phyloP scores from a whole-genome alignment of 306 rosid species.

The Geum urbanum region DNA sequence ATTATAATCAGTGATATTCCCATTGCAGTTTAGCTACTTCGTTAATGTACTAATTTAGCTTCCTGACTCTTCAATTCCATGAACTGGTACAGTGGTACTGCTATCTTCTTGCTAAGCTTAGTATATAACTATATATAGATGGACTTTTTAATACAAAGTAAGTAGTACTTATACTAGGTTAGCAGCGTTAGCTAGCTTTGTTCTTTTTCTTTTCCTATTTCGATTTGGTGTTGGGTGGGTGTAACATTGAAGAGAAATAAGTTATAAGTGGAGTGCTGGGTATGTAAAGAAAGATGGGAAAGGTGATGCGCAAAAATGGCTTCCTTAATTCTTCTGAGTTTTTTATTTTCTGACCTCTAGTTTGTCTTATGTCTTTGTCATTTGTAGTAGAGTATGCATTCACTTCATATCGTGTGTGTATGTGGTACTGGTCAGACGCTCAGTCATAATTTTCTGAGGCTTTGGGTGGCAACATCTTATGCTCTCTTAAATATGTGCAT shows the following conservation, averaged over 20 bases:
- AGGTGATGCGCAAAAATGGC: conserved; percentile 19
- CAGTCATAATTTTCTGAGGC: conserved; percentile 9
- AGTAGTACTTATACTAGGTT: background rate
- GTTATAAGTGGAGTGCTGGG: conserved; percentile 15
- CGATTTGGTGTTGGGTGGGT: background rate
- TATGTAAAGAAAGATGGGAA: conserved; percentile 17
- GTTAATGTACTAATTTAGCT: conserved; percentile 25
- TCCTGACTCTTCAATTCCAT: conserved; percentile 29
- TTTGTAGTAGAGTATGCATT: conserved; percentile 49
- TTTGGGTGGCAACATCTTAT: conserved; percentile 3
- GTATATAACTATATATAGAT: background rate
- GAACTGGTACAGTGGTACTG: conserved; percentile 18
- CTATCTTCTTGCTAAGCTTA: conserved; percentile 1
- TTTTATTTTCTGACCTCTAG: conserved; percentile 33
- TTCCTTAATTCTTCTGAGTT: conserved; percentile 20
- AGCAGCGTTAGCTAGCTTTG: background rate
- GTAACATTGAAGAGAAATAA: conserved; percentile 5
- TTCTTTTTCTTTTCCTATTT: background rate
- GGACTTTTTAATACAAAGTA: background rate
- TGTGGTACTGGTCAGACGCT: background rate
- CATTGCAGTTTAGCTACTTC: conserved; percentile 7
- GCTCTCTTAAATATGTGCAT: conserved; percentile 2
- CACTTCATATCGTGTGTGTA: conserved; percentile 31
- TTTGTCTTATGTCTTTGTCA: conserved; percentile 59
- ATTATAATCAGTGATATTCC: background rate